Conservation (phyloP, 495 filamentous ascomycete genomes). For the Aspergillus baeticus region DNA sequence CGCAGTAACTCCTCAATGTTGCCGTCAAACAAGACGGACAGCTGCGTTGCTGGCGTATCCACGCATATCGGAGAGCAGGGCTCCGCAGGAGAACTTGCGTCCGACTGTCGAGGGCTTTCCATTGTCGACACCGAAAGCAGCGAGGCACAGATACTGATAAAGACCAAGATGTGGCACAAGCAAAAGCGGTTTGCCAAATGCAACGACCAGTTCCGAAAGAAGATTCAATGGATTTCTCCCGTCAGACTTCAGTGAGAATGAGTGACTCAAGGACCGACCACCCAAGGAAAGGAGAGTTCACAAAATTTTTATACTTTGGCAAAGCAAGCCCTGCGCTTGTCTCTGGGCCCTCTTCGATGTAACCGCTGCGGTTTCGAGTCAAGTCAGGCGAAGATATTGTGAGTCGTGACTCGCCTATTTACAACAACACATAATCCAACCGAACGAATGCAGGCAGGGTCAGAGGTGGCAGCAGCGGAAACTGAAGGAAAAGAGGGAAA, state of each 20-base stretch:
- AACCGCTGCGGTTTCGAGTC: slow-evolving; percentile 19
- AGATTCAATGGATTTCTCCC: slow-evolving; percentile 4
- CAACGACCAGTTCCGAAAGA: slow-evolving; percentile 1
- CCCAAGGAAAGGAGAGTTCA: slow-evolving; percentile 17
- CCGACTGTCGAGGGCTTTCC: slow-evolving; percentile 33
- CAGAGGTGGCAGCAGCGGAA: neutral
- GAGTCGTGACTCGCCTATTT: slow-evolving; percentile 24
- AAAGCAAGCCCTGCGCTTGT: slow-evolving; percentile 11
- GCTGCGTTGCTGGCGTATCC: slow-evolving; percentile 43
- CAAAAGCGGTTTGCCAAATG: slow-evolving; percentile 6
- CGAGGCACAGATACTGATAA: slow-evolving; percentile 8
- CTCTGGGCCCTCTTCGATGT: slow-evolving; percentile 21
- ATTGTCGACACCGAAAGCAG: slow-evolving; percentile 20
- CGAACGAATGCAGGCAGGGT: slow-evolving; percentile 20
- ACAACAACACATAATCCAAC: slow-evolving; percentile 21
- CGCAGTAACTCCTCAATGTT: slow-evolving; percentile 36
- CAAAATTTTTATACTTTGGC: slow-evolving; percentile 26
- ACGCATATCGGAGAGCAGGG: slow-evolving; percentile 32
- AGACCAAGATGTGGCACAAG: slow-evolving; percentile 12
- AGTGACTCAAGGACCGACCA: slow-evolving; percentile 15
- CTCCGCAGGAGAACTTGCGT: slow-evolving; percentile 35
- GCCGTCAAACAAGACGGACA: slow-evolving; percentile 40
- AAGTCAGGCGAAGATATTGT: slow-evolving; percentile 23
- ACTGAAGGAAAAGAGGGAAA: slow-evolving; percentile 8
- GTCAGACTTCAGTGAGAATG: slow-evolving; percentile 10